Conservation (phyloP, 306 rosid species). For the Lotus japonicus region DNA sequence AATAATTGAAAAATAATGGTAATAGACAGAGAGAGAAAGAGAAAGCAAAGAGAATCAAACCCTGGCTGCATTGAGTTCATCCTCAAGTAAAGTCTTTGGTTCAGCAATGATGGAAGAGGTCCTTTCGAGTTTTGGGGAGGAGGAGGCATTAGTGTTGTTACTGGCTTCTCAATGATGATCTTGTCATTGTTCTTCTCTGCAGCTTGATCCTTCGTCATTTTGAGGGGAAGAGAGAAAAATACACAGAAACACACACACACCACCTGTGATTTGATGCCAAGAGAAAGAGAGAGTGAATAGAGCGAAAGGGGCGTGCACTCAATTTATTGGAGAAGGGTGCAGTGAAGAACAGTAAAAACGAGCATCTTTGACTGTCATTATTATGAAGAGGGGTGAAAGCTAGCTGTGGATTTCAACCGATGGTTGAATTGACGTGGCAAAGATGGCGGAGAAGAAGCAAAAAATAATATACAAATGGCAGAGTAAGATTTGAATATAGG, state of each 20-base stretch:
- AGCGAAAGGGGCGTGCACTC: no score
- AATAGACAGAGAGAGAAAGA: background rate
- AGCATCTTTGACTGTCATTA: constrained; percentile 41
- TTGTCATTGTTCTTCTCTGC: no score
- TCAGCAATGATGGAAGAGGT: constrained; percentile 35
- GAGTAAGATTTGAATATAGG: background rate
- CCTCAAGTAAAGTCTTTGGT: constrained; percentile 33
- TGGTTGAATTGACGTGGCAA: constrained; percentile 35
- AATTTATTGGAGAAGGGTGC: background rate
- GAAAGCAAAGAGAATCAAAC: background rate
- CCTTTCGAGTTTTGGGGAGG: constrained; percentile 23
- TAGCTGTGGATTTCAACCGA: no score
- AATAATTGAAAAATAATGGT: no score
- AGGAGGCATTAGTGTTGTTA: background rate
- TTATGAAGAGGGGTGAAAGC: constrained; percentile 6
- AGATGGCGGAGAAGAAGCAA: constrained; percentile 28
- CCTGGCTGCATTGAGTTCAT: constrained; percentile 33
- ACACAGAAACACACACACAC: no score
- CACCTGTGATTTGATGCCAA: background rate
- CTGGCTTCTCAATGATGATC: no score
- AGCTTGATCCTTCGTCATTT: no score
- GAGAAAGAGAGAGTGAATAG: background rate
- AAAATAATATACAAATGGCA: constrained; percentile 35
- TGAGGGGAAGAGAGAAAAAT: background rate
- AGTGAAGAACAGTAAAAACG: background rate